Base-by-base conservation (phyloP, 805 yeast species). In the Wickerhamomyces pijperi region DNA sequence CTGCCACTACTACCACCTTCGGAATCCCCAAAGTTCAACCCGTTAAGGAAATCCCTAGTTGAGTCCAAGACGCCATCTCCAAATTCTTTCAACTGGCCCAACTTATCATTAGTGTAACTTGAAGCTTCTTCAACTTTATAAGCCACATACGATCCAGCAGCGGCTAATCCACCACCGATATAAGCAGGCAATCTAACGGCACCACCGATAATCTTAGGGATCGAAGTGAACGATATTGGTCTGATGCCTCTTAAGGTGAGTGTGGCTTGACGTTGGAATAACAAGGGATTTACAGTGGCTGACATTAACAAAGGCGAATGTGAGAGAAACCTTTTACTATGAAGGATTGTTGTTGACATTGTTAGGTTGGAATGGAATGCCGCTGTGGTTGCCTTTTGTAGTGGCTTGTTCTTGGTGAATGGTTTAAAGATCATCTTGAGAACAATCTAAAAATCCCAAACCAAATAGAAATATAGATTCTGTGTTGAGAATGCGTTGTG, bases 101-200 rank as follows among this genome's bases (percentile, higher is more conserved):
- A 49, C 52, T 76, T 75, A 43, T 82, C 94, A 39, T 68, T 68
- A 1, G 95, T 75, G 49, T 72, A 84, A 31, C 58, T 66, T 0
- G 84, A 69, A 1, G 94, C 94, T 58, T 90, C 94, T 39, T 87
- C 94, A 9, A 88, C 82, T 57, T 92, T 90, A 58, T 88, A 88
- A 16, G 88, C 86, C 36, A 90, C 78, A 55, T 87, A 92, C 3
- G 95, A 81, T 0, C 95, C 94, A 7, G 94, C 95, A 11, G 97
- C 97, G 3, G 94, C 96, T 28, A 87, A 60, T 0, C 95, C 87
- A 7, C 94, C 88, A 2, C 97, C 97, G 0, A 87, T 63, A 45
- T 80, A 80, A 0, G 86, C 90, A 0, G 97, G 96, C 2, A 81
- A 57, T 45, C 71, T 73, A 1, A 74, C 65, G 1, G 71, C 67